Conservation (phyloP, 108 stramenopile genomes). For the Discostella pseudostelligera region DNA sequence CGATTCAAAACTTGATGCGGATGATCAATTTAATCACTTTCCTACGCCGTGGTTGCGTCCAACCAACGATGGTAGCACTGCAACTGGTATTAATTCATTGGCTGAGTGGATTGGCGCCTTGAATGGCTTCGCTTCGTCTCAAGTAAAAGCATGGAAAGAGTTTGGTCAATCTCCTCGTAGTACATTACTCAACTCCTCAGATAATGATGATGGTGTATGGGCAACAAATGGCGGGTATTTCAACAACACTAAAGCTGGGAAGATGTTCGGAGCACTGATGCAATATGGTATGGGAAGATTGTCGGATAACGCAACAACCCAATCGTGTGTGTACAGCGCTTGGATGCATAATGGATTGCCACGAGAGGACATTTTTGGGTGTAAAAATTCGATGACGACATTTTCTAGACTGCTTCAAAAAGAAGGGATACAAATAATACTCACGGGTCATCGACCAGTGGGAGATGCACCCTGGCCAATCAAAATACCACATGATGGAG, state of each 20-base stretch:
- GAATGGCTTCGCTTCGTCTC: slow-evolving; percentile 58
- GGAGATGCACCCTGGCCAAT: slow-evolving; percentile 82
- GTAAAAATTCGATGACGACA: slow-evolving; percentile 19
- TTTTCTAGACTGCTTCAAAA: slow-evolving; percentile 50
- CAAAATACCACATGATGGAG: slow-evolving; percentile 29
- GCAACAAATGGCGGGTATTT: slow-evolving; percentile 64
- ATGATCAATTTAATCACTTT: slow-evolving; percentile 50
- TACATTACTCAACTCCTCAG: too few species aligned
- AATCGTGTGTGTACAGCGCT: slow-evolving; percentile 71
- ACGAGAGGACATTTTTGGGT: slow-evolving; percentile 39
- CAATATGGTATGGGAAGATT: slow-evolving; percentile 84
- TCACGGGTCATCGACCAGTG: slow-evolving; percentile 80
- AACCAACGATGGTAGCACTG: slow-evolving; percentile 21
- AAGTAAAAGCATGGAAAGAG: slow-evolving; percentile 58
- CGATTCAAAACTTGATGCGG: slow-evolving; percentile 14
- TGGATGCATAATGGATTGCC: slow-evolving; percentile 76
- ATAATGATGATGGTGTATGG: slow-evolving; percentile 50
- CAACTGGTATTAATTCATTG: slow-evolving; percentile 16
- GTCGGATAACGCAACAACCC: slow-evolving; percentile 55
- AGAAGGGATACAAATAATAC: slow-evolving; percentile 50
- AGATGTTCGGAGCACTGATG: slow-evolving; percentile 51
- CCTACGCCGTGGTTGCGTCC: slow-evolving; percentile 64
- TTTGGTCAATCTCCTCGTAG: slow-evolving; percentile 25
- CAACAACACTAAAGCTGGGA: slow-evolving; percentile 20
- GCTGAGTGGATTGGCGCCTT: slow-evolving; percentile 62